Conservation (phyloP, 148 eudicot species). For the Rhododendron vialii region DNA sequence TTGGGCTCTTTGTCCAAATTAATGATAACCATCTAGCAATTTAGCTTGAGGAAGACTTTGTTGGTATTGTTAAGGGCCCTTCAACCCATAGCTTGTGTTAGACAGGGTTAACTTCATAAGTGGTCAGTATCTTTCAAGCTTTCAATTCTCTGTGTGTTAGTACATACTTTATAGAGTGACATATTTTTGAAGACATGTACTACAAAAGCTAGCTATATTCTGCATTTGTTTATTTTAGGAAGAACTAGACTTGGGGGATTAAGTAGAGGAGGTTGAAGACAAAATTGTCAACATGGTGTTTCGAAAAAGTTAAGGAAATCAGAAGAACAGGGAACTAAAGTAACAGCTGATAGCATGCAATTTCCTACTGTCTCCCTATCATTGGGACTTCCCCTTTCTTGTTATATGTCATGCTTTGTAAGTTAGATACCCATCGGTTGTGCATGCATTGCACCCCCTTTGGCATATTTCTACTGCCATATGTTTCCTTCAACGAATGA, state of each 20-base stretch:
- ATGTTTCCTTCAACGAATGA: background rate
- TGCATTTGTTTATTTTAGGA: background rate
- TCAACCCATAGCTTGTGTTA: background rate
- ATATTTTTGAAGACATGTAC: background rate
- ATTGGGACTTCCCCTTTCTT: background rate
- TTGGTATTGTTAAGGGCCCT: background rate
- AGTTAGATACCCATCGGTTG: background rate
- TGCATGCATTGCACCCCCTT: conserved; percentile 2
- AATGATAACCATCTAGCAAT: background rate
- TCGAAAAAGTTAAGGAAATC: background rate
- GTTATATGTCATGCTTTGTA: background rate
- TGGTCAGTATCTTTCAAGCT: background rate
- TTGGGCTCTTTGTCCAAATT: background rate
- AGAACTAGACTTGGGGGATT: background rate
- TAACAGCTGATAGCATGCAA: background rate
- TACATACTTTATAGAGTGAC: background rate
- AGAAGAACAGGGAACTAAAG: background rate
- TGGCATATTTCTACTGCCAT: background rate
- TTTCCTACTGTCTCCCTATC: background rate
- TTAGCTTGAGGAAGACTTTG: background rate
- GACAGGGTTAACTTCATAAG: background rate
- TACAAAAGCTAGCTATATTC: background rate
- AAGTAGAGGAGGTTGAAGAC: background rate
- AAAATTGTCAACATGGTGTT: background rate
- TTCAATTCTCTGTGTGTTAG: background rate